A percentile compares a stretch with the other conserved stretches of the same genome.
phyloP scores from a whole-genome alignment of 345 rosid species.

The Reutealis trisperma region DNA sequence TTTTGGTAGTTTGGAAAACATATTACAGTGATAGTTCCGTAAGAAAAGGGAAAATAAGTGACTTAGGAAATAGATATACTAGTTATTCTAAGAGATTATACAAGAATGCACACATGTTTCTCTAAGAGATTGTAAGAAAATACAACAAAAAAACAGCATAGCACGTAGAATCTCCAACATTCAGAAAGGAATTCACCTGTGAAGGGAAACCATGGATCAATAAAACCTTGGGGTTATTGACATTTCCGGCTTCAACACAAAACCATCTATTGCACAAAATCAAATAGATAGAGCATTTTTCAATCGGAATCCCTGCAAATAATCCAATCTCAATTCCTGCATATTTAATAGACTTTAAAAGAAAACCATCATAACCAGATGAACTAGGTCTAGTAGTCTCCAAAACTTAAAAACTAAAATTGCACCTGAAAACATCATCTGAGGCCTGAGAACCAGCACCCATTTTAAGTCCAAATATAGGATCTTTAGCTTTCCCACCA shows the following conservation, averaged over 20 bases:
- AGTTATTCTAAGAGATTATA: background rate
- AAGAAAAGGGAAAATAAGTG: background rate
- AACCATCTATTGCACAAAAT: conserved; percentile 90
- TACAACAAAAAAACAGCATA: background rate
- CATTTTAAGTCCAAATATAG: conserved; percentile 83
- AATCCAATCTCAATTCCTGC: conserved; percentile 50
- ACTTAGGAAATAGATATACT: background rate
- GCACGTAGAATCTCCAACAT: background rate
- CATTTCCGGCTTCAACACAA: conserved; percentile 71
- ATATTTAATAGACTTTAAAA: conserved; percentile 22
- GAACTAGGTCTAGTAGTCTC: background rate
- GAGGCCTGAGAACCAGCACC: conserved; percentile 80
- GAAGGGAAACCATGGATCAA: conserved; percentile 93
- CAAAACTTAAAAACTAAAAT: background rate
- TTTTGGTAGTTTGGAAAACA: background rate
- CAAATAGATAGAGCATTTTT: conserved; percentile 54
- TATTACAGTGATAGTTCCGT: background rate
- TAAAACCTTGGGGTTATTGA: conserved; percentile 59
- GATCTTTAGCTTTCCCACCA: conserved; percentile 82
- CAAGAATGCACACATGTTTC: background rate
- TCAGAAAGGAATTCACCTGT: conserved; percentile 49
- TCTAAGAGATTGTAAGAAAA: background rate
- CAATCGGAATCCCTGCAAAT: conserved; percentile 54
- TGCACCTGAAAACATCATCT: conserved; percentile 71
- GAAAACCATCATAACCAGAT: background rate